Conservation (phyloP, 441 rosid genomes). For the Erodium trifolium region DNA sequence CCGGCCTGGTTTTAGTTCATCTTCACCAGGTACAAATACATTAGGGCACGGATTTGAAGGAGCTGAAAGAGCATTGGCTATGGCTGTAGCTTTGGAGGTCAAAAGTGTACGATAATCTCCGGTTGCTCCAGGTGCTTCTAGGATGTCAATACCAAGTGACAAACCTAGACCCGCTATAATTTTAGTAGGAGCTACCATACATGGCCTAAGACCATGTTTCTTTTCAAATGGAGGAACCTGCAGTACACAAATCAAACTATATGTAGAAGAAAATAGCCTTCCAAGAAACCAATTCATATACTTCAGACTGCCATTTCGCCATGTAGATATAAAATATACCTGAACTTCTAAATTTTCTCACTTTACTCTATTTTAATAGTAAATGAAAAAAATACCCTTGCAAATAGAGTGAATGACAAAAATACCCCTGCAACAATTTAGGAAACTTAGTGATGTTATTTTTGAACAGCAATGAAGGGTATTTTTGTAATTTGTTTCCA, state of each 20-base stretch:
- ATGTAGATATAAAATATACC: neutral
- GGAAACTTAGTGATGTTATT: too few species aligned
- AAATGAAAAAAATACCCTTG: too few species aligned
- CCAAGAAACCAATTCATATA: neutral
- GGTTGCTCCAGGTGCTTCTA: constrained; percentile 60
- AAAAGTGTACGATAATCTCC: constrained; percentile 87
- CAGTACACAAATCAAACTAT: neutral
- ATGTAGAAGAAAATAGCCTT: too few species aligned
- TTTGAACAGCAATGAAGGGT: too few species aligned
- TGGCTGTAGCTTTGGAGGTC: constrained; percentile 72
- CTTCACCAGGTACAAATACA: constrained; percentile 82
- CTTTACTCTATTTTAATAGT: too few species aligned
- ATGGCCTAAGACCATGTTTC: constrained; percentile 79
- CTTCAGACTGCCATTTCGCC: neutral
- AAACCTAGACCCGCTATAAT: constrained; percentile 92
- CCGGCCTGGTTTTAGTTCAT: constrained; percentile 58
- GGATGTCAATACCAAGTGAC: constrained; percentile 83
- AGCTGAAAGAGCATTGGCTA: constrained; percentile 77
- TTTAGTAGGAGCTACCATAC: constrained; percentile 99
- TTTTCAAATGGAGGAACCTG: constrained; percentile 71
- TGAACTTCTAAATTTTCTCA: too few species aligned
- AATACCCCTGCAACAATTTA: too few species aligned
- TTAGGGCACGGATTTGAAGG: constrained; percentile 47
- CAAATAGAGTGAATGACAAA: too few species aligned
- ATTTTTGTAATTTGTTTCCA: too few species aligned